Conservation (phyloP, 2,329 filamentous ascomycete species). For the Penicillium thymicola region DNA sequence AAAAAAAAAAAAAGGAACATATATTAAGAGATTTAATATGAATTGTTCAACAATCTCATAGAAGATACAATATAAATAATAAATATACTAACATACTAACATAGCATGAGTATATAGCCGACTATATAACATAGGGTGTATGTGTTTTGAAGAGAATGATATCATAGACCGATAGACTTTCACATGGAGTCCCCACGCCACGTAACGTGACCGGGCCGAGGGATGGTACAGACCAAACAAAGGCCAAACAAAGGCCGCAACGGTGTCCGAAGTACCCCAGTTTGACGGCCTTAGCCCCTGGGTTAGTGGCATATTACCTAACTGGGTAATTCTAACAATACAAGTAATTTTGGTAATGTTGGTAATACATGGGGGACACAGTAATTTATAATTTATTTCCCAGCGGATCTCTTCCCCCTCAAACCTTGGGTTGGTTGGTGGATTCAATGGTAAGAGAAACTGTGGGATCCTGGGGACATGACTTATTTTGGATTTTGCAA, state of each 20-base stretch:
- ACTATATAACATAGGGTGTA: neutral
- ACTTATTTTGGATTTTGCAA: conserved; percentile 22
- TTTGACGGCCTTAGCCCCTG: neutral
- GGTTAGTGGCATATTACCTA: neutral
- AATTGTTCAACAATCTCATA: neutral
- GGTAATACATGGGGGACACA: neutral
- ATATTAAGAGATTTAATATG: neutral
- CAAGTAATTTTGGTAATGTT: neutral
- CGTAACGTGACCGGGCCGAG: conserved; percentile 23
- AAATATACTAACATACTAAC: too few relatives aligned
- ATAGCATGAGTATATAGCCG: neutral
- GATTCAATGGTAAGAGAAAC: neutral
- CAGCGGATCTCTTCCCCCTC: neutral
- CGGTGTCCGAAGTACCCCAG: conserved; percentile 1
- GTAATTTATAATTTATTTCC: neutral
- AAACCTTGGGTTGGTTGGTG: neutral
- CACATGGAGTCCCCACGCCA: neutral
- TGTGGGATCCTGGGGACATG: conserved; percentile 22
- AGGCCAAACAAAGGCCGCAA: neutral
- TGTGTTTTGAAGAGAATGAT: neutral
- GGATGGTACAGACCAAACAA: neutral
- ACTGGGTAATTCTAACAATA: neutral
- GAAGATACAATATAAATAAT: neutral
- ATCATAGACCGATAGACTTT: neutral
- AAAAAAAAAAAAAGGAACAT: too few relatives aligned